phyloP scores from a whole-genome alignment of 1,284 basidiomycete species.

The Cutaneotrichosporon sp. region DNA sequence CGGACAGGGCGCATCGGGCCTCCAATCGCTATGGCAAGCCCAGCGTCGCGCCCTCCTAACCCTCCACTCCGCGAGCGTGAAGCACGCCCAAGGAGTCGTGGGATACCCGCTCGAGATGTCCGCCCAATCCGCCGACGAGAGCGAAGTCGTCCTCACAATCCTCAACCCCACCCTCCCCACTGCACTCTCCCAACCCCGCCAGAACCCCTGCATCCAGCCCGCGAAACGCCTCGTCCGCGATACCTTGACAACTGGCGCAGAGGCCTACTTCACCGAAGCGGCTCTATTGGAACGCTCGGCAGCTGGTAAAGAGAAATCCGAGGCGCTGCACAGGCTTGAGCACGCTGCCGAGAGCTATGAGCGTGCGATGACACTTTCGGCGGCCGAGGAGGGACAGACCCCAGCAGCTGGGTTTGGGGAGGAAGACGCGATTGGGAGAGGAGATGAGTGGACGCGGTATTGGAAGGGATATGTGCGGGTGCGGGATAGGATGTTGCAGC shows the following conservation, averaged over 20 bases:
- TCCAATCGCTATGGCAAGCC: constrained; percentile 64
- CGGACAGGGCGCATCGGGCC: constrained; percentile 62
- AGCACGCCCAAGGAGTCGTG: constrained; percentile 56
- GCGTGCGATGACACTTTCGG: constrained; percentile 56
- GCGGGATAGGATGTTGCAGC: constrained; percentile 32
- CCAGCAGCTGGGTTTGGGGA: constrained; percentile 55
- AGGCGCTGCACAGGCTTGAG: constrained; percentile 53
- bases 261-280: constrained; percentile 51
- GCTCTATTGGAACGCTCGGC: constrained; percentile 53
- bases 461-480: constrained; percentile 47
- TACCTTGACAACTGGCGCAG: constrained; percentile 56
- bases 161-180: constrained; percentile 55
- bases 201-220: constrained; percentile 25
- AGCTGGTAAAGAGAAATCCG: constrained; percentile 61
- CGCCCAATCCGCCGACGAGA: constrained; percentile 62
- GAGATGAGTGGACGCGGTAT: constrained; percentile 47
- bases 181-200: constrained; percentile 38
- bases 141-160: constrained; percentile 64
- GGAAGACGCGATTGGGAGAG: constrained; percentile 35
- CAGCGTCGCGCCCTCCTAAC: constrained; percentile 71
- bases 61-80: constrained; percentile 72
- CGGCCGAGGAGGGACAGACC: constrained; percentile 58
- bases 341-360: constrained; percentile 61
- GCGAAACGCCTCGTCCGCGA: constrained; percentile 40
- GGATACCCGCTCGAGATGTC: constrained; percentile 59